Evolutionary conservation across 2,329 filamentous ascomycete species (phyloP), one percentile per base, ranked within the genome.

Genomic region (Talaromyces sp.): DNA sequence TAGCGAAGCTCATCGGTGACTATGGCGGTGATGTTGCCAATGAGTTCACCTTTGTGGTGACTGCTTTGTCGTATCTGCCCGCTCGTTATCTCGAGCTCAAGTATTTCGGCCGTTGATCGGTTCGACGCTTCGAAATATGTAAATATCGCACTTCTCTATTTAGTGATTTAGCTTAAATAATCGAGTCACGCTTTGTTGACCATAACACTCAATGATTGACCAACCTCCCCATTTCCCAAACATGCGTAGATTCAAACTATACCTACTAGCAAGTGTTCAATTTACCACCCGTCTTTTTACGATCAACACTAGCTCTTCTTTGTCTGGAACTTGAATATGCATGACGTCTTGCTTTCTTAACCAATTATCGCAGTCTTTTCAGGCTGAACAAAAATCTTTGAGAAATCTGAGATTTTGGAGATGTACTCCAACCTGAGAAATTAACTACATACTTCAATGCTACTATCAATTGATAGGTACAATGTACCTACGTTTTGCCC

Each of bases 11-110:
- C 67, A 83, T 85, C 66, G 81, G 82, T 4, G 72, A 75, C 0
- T 68, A 69, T n/a, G 81, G 81, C 19, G 82, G 82, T 10, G 83
- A 85, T 71, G 74, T 85, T 58, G 83, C 82, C 10, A 85, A 85
- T 68, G 78, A 86, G 77, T 75, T 87, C 51, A 78, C 83, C 1
- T 77, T 86, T 49, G 75, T 82, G 3, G 81, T 85, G 34, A 84
- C 83, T 0, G 69, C 83, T 10, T 43, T 83, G 6, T 74, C 77
- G 3, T 86, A 81, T 70, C 67, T 83, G 4, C 83, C 83, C 2
- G 74, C 81, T 56, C 74, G 85, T 49, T 83, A 78, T 68, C 67
- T 82, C 66, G 84, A 87, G 77, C 72, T 79, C 68, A 83, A 78
- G 74, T 78, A 77, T 68, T 69, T 81, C 36, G 81, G 80, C 15